Base-by-base conservation (phyloP, 2,329 filamentous ascomycete genomes). In the Fusarium globosum region DNA sequence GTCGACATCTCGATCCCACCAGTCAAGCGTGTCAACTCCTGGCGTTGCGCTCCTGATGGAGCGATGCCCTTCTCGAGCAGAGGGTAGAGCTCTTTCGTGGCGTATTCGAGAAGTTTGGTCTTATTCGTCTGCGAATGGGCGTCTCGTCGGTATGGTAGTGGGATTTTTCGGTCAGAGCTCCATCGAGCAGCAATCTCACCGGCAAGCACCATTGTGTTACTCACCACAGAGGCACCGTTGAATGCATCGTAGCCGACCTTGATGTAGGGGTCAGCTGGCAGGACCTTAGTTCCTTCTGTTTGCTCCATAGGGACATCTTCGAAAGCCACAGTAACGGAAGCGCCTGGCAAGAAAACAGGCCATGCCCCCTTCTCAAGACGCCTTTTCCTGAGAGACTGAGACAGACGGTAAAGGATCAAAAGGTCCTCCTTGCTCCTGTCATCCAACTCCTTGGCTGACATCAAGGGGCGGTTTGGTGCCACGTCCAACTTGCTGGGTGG, bases 141-240 rank as follows among this genome's bases (percentile, higher is more conserved):
- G 73, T 89, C 86, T 38, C 84, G 83, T 64, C 87, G 88, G 80
- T 88, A 93, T 13, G 90, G 89, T 35, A 90, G 84, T 41, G 90
- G 87, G 58, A 93, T 87, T 26, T 83, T 82, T 56, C 90, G 87
- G 28, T 86, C 84, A 52, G 84, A 77, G 76, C 89, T 91, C 89
- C 89, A 93, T 36, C 83, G 83, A 26, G 90, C 90, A 42, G 88
- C 89, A 33, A 91, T 82, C 75, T 91, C 86, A 61, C 89, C 89
- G 18, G 89, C 90, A 8, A 92, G 83, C 42, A 88, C 84, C 91
- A 93, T 93, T 43, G 80, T 78, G 52, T 80, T 83, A 55, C 80
- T 73, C 16, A 85, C 83, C 8, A 84, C 73, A 1, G 80, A 80
- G 49, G 79, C 80, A 35, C 78, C 79, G 10, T 69, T 80, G 14